Percentiles rank a stretch among this genome's conserved stretches.
Conservation (phyloP, 2,329 filamentous ascomycete species). For the Endoconidiophora laricicola region DNA sequence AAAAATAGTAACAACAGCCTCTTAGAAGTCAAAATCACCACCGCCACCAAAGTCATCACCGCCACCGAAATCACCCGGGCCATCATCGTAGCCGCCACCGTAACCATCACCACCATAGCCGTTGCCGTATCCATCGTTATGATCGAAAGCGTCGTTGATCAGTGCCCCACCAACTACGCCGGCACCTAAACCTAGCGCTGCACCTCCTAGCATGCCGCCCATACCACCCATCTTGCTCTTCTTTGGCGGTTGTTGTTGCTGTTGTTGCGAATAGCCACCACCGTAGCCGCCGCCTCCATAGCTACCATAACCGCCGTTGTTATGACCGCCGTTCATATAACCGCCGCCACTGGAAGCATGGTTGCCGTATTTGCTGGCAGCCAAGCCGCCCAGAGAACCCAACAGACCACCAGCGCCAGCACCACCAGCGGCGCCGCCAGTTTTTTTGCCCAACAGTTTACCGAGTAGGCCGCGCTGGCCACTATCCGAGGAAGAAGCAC, state of each 20-base stretch:
- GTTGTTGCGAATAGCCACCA: slow-evolving; percentile 22
- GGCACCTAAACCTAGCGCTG: slow-evolving; percentile 63
- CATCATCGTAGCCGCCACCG: slow-evolving; percentile 20
- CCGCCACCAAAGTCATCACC: slow-evolving; percentile 17
- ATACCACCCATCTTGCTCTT: slow-evolving; percentile 24
- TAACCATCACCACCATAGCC: slow-evolving; percentile 22
- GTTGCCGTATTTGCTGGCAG: slow-evolving; percentile 7
- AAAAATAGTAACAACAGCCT: background rate
- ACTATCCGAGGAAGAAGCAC: slow-evolving; percentile 11
- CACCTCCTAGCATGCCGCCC: slow-evolving; percentile 47
- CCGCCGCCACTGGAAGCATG: slow-evolving; percentile 18
- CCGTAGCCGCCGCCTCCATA: slow-evolving; percentile 19
- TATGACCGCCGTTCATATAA: slow-evolving; percentile 17
- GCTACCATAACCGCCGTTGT: slow-evolving; percentile 8
- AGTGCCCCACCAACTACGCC: slow-evolving; percentile 66
- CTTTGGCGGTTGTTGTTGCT: slow-evolving; percentile 25
- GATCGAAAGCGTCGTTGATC: slow-evolving; percentile 49
- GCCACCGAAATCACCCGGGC: slow-evolving; percentile 19
- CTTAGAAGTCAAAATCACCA: slow-evolving; percentile 23
- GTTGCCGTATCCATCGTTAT: slow-evolving; percentile 38
- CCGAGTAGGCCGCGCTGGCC: slow-evolving; percentile 31
- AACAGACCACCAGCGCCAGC: slow-evolving; percentile 15
- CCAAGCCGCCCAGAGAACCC: slow-evolving; percentile 5
- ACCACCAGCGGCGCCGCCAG: slow-evolving; percentile 15
- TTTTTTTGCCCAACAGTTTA: slow-evolving; percentile 31